Evolutionary conservation across 768 basidiomycete genomes (phyloP), one percentile per base, ranked within the genome.

Genomic region (Boletus rufocinnamomeus): DNA sequence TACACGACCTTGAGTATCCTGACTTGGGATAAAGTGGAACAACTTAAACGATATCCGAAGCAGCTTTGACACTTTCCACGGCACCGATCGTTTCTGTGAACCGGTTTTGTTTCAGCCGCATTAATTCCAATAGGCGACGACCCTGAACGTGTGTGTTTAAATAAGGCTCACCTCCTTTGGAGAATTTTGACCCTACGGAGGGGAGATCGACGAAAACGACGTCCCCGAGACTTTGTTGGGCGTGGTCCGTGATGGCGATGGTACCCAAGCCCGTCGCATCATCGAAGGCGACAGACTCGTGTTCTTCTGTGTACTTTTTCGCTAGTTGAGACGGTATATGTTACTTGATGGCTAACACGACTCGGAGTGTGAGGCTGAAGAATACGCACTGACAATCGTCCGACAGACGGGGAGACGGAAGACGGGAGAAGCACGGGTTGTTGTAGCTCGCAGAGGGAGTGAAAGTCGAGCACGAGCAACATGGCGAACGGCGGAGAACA

Each of bases 121-220:
- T 49, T 54, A 50, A 52, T 21, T 28, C 23, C 61, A 21, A 38
- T 10, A 11, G 37, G 30, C 16, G 13, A 43, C 14, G 13, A 49
- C 48, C 41, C 50, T 50, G 52, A 50, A 13, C 45, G 41, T 44
- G 56, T 44, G 56, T 32, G 27, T 28, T 8, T 11, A 4, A 10
- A 34, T 27, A 14, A 43, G 19, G 73, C 93, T 66, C 64, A 95
- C 95, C 92, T 65, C 90, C 92, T 73, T 89, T 78, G 9, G 69
- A 69, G 54, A 98, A 77, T 57, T 82, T 71, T 0, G 81, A 77
- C 6, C 89, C 94, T 10, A 81, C 69, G 11, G 70, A 65, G 2
- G 93, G 91, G 49, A 99, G 82, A 72, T 98, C 97, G 49, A 98
- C 95, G 76, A 92, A 99, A 48, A 98, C 97, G 52, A 98, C 93